phyloP scores from a whole-genome alignment of 305 asterid genomes.

The Solanum chacoense region DNA sequence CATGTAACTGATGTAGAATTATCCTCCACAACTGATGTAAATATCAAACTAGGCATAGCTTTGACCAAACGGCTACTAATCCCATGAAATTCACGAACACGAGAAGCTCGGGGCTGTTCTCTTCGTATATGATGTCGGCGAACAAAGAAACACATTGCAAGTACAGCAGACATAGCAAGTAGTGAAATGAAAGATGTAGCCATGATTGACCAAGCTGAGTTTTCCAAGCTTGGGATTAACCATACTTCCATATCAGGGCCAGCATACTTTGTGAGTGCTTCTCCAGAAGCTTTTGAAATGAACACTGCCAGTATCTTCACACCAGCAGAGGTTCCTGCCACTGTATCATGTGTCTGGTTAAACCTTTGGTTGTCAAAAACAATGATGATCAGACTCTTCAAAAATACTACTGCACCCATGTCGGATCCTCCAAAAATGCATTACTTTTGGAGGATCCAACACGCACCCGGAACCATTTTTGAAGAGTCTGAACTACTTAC shows the following conservation, averaged over 20 bases:
- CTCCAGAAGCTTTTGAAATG: conserved; percentile 54
- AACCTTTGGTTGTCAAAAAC: background rate
- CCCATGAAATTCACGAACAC: conserved; percentile 63
- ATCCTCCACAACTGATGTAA: conserved; percentile 68
- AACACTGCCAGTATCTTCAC: conserved; percentile 62
- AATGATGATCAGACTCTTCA: background rate
- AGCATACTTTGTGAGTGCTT: conserved; percentile 37
- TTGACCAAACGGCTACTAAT: conserved; percentile 76
- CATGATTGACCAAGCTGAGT: conserved; percentile 83
- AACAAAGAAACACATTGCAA: conserved; percentile 76
- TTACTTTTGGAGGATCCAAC: background rate
- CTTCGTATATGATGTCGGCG: conserved; percentile 59
- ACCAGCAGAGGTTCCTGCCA: conserved; percentile 78
- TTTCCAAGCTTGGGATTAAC: conserved; percentile 55
- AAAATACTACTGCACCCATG: background rate
- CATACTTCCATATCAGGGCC: conserved; percentile 39
- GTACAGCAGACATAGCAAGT: conserved; percentile 72
- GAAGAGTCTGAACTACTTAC: background rate
- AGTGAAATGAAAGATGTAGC: conserved; percentile 73
- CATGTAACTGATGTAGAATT: conserved; percentile 62
- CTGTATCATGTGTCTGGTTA: conserved; percentile 31
- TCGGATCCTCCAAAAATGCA: background rate
- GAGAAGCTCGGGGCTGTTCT: conserved; percentile 34
- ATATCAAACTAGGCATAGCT: conserved; percentile 80
- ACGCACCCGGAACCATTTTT: background rate